Conservation (phyloP, 768 basidiomycete genomes). For the Kwoniella europaea region DNA sequence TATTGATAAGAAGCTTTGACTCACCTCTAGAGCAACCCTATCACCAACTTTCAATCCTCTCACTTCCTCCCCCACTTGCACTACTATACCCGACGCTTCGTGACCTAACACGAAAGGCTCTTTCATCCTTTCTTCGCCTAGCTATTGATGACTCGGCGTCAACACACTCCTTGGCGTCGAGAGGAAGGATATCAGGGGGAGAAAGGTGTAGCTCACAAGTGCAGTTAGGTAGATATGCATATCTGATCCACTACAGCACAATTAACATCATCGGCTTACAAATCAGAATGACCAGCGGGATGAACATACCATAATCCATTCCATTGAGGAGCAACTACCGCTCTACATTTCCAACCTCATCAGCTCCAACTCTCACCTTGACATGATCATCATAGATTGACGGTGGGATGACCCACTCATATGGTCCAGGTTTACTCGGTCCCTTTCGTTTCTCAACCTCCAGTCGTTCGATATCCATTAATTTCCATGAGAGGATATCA, state of each 20-base stretch:
- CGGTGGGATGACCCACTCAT: slow-evolving; percentile 5
- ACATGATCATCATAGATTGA: neutral
- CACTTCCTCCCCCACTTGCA: slow-evolving; percentile 29
- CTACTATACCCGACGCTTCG: slow-evolving; percentile 30
- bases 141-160: neutral
- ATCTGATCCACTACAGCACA: slow-evolving; percentile 28
- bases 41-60: slow-evolving; percentile 73
- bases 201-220: slow-evolving; percentile 4
- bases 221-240: slow-evolving; percentile 29
- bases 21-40: slow-evolving; percentile 82
- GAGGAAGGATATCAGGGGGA: neutral
- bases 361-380: neutral
- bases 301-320: slow-evolving; percentile 15
- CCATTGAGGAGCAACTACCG: slow-evolving; percentile 10
- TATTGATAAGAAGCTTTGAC: no score
- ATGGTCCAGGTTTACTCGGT: slow-evolving; percentile 10
- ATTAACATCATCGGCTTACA: neutral
- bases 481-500: slow-evolving; percentile 2
- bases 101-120: slow-evolving; percentile 32
- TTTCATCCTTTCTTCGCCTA: slow-evolving; percentile 30
- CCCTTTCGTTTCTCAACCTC: neutral
- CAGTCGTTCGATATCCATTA: slow-evolving; percentile 2
- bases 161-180: neutral
- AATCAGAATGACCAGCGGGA: neutral
- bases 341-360: neutral